Conservation (phyloP, 2,329 filamentous ascomycete species). For the Diaporthe eres region DNA sequence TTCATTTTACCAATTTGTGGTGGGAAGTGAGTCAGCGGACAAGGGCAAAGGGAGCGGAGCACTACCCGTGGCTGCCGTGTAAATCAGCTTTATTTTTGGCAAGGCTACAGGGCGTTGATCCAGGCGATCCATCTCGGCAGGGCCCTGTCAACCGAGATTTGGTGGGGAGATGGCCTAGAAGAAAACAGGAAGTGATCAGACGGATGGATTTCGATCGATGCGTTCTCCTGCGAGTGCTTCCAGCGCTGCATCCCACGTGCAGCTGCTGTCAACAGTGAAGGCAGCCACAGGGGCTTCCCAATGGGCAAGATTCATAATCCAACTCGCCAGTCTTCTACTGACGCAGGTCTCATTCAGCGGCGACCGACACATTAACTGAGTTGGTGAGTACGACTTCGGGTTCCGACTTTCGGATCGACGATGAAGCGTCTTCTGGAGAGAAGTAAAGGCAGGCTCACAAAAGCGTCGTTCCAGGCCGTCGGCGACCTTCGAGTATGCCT, state of each 20-base stretch:
- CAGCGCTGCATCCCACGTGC: conserved; percentile 17
- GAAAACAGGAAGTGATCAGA: conserved; percentile 21
- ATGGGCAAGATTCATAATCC: background rate
- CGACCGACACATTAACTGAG: background rate
- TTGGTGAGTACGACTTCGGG: background rate
- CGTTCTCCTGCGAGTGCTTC: conserved; percentile 9
- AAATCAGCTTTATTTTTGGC: conserved; percentile 37
- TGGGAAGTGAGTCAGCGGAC: conserved; percentile 29
- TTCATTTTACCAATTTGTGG: background rate
- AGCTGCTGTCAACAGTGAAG: conserved; percentile 11
- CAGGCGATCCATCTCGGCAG: conserved; percentile 37
- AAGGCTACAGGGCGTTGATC: conserved; percentile 31
- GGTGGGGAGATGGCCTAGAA: conserved; percentile 14
- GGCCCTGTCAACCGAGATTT: conserved; percentile 33
- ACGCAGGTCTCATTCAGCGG: background rate
- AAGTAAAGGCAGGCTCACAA: background rate
- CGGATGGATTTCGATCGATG: conserved; percentile 16
- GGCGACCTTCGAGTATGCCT: background rate
- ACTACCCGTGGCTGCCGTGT: background rate
- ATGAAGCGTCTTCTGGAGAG: background rate
- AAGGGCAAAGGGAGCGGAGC: conserved; percentile 4
- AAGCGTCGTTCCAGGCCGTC: background rate
- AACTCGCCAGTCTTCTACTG: background rate
- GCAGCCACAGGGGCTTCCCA: background rate
- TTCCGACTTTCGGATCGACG: background rate